Evolutionary conservation across 2,329 filamentous ascomycete genomes (phyloP), one percentile per base, ranked within the genome.

Genomic region (Xylaria sp.): DNA sequence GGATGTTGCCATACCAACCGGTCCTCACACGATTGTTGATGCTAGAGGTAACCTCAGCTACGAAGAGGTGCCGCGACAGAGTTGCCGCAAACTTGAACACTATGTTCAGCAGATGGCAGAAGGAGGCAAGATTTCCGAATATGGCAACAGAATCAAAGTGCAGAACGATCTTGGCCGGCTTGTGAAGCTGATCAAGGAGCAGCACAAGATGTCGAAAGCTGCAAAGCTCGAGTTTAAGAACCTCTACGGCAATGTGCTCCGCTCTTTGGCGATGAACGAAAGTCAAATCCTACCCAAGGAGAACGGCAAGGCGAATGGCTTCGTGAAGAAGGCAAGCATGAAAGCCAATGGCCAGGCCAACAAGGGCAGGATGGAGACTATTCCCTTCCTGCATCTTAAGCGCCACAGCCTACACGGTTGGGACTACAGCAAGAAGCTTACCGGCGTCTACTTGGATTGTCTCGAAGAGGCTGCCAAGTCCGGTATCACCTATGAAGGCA

Each of bases 391-490:
- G 56, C 94, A 99, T 74, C 81, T 99, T 59, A 97, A 97, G 84
- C 90, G 91, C 76, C 95, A 96, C 77, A 87, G 90, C 57, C 85
- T 92, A 63, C 89, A 96, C 71, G 93, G 93, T 63, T 99, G 94
- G 94, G 92, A 97, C 72, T 99, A 97, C 81, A 97, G 91, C 85
- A 99, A 97, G 84, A 97, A 95, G 80, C 84, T 99, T 59, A 97
- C 94, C 23, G 90, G 91, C 59, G 77, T 92, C 68, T 99, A 99
- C 74, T 85, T 99, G 39, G 91, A 97, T 73, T 92, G 91, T 63
- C 78, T 99, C 37, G 92, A 96, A 78, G 85, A 92, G 64, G 92
- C 92, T 66, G 94, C 94, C 65, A 89, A 87, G 70, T 82, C 85
- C 58, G 94, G 94, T 74, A 87, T 99, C 61, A 94, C 87, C 52